Base-by-base conservation (phyloP, 164 flowering plant genomes). In the Annona cherimola region DNA sequence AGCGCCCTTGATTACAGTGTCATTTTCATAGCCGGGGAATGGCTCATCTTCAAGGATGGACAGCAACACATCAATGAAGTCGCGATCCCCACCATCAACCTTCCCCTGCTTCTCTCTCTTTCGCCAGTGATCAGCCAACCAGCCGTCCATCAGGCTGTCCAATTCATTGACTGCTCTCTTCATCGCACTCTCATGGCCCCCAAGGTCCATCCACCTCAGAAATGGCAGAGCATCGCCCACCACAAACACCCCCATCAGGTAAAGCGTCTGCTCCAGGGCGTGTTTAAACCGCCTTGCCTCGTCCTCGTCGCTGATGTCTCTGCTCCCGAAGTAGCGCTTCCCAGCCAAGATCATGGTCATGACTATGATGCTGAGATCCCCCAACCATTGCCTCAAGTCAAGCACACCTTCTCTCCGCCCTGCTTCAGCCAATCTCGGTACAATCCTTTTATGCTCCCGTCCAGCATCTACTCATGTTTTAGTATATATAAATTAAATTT, bases 61-160 rank as follows among this genome's bases (percentile, higher is more conserved):
- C 68, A 71, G 11, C 68, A 71, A 11, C 20, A 64, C 74, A 45
- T 71, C 69, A 20, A 71, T 63, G 61, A 71, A 46, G 42, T 64
- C 68, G 42, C 62, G 26, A 18, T 35, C 67, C 12, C 64, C 41
- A 18, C 61, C 73, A 4, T 11, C 19, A 3, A 39, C 50, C n/a
- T n/a, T n/a, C n/a, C n/a, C n/a, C n/a, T n/a, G n/a, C n/a, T n/a
- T n/a, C n/a, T n/a, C n/a, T 7, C 71, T 73, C 60, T 39, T 68
- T 43, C 14, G 62, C 12, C 71, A 67, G 40, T 73, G 70, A 39
- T 73, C 76, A 42, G 35, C 54, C 26, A 68, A 7, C 76, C 71
- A 73, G 26, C 71, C 35, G 4, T 11, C 55, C 8, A 67, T 35
- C 18, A 68, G 20, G 9, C 7, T 2, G 12, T 68, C 67, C 50